Evolutionary conservation across 2,329 filamentous ascomycete species (phyloP).

Genomic region (Beauveria medogensis): DNA sequence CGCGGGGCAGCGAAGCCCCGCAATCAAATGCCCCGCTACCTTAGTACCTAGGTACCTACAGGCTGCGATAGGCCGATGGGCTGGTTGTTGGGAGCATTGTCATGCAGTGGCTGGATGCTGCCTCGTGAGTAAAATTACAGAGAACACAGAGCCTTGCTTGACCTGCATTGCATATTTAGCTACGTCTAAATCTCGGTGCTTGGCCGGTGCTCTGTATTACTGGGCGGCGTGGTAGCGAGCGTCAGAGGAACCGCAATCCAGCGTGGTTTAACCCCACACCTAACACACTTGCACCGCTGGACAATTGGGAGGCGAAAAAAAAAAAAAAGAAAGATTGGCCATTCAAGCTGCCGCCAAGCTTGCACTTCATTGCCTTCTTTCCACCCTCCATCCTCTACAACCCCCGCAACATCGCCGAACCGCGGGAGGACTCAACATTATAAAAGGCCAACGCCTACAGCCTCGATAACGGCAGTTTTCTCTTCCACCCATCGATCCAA

Average conservation of each 20-base stretch:
- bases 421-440: not conserved
- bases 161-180: not conserved
- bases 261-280: slow-evolving; percentile 2
- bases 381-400: not conserved
- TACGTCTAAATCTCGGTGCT: not conserved
- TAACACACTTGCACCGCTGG: not conserved
- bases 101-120: no score
- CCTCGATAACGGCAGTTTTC: not conserved
- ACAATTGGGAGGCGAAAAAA: not conserved
- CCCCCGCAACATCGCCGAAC: slow-evolving; percentile 1
- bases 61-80: not conserved
- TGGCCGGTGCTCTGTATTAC: not conserved
- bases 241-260: not conserved
- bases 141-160: no score
- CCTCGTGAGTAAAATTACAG: no score
- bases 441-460: slow-evolving; percentile 2
- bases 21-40: not conserved
- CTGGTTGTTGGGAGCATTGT: not conserved
- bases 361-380: not conserved
- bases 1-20: not conserved
- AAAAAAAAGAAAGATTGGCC: not conserved
- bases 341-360: not conserved
- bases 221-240: not conserved
- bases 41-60: not conserved
- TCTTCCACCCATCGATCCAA: slow-evolving; percentile 22